These are phyloP conservation scores for Exophiala sp. DNA, from an alignment of 2,329 filamentous ascomycete genomes.

Conservation along the genomic window DNA sequence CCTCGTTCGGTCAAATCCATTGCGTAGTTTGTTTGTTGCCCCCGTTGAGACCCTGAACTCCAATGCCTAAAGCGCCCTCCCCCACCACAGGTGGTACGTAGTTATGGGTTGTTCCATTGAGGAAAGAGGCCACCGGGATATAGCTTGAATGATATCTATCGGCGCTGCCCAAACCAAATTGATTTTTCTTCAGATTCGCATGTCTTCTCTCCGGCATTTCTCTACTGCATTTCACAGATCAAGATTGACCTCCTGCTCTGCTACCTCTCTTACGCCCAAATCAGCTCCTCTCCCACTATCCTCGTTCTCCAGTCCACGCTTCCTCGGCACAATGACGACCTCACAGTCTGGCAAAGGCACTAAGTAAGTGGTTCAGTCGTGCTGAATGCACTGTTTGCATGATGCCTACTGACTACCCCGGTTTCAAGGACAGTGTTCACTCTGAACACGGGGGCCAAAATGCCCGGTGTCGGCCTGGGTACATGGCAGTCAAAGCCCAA, in stretches of 20 bases:
- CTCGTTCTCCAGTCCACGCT: conserved; percentile 2
- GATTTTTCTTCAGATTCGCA: conserved; percentile 7
- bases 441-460: conserved; percentile 37
- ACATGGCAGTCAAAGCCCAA: conserved; percentile 71
- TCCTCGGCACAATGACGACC: conserved; percentile 19
- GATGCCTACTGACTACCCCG: not conserved
- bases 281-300: conserved; percentile 1
- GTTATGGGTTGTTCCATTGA: not conserved
- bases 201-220: conserved; percentile 13
- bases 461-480: conserved; percentile 63
- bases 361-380: conserved; percentile 17
- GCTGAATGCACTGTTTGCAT: not conserved
- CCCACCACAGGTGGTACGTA: not conserved
- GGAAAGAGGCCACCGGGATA: conserved; percentile 14
- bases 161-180: not conserved
- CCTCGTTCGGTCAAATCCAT: not conserved
- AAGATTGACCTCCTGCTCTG: conserved; percentile 3
- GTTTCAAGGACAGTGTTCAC: conserved; percentile 28
- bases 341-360: conserved; percentile 24
- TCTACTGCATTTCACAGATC: conserved; percentile 10
- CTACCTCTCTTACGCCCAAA: not conserved
- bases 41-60: not conserved
- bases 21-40: not conserved
- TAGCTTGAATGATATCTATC: conserved; percentile 20
- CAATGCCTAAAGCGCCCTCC: no score